These are phyloP conservation scores for Tricholoma bakamatsutake DNA, from an alignment of 768 basidiomycete genomes.

Conservation along the genomic window DNA sequence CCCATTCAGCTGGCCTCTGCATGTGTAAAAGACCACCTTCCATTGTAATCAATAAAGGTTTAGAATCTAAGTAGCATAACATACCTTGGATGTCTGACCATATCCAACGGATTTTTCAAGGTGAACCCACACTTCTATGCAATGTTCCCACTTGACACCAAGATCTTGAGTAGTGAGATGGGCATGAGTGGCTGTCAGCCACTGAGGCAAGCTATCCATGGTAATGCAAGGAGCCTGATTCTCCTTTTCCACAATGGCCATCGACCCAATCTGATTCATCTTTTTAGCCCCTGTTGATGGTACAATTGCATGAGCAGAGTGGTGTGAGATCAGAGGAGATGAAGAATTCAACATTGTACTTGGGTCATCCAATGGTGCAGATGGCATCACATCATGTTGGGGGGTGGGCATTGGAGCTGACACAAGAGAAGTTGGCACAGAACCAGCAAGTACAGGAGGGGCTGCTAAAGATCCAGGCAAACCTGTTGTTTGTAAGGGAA, in stretches of 20 bases:
- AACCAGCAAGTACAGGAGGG: neutral
- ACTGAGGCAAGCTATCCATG: neutral
- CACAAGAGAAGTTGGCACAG: neutral
- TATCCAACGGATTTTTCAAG: neutral
- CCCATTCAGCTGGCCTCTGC: constrained; percentile 11
- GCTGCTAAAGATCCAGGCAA: neutral
- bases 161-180: constrained; percentile 7
- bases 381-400: too few relatives aligned
- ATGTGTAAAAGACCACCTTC: neutral
- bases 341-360: neutral
- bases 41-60: neutral
- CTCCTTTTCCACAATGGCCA: constrained; percentile 1
- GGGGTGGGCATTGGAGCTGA: neutral
- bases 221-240: neutral
- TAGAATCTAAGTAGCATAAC: too few relatives aligned
- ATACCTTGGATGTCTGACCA: neutral
- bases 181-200: neutral
- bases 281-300: neutral
- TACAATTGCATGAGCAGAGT: neutral
- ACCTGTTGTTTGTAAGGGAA: neutral
- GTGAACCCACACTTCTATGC: constrained; percentile 6
- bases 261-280: constrained; percentile 9
- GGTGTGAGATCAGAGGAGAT: neutral
- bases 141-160: constrained; percentile 6
- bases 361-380: neutral